Evolutionary conservation across 2,329 filamentous ascomycete genomes (phyloP), one percentile per base, ranked within the genome.

Genomic region (Hymenoscyphus fructigenus): DNA sequence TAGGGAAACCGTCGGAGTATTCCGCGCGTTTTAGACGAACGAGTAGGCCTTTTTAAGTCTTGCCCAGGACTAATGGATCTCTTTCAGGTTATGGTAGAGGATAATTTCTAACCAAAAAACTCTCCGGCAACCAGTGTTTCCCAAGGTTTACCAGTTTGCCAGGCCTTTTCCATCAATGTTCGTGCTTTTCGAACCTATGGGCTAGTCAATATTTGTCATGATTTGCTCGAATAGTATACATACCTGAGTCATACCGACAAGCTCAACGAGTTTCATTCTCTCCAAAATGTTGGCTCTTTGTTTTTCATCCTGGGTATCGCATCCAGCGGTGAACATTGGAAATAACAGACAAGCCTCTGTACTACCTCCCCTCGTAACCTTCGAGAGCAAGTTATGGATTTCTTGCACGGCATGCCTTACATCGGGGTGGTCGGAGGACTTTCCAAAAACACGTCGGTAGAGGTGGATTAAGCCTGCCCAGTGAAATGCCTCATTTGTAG

Each of bases 241-340:
- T 44, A 44, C 34, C 23, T 44, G 32, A n/a, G 32, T 65, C 53
- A 62, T 61, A 14, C 59, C 55, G 57, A 59, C 34, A 26, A 20
- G 5, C 15, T 61, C 34, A 28, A 63, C 65, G 64, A 6, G 47
- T 59, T 34, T 61, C 73, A 95, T 81, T 58, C 91, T 81, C 69
- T 86, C 84, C 71, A 91, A 79, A 44, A 94, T 85, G 71, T 85
- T 82, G 28, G 79, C 78, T 59, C 87, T 81, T 70, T 89, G 84
- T 2, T 76, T 77, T 38, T 79, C 72, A 59, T 87, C 83, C 63
- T 79, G 79, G 0, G 88, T 86, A 75, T 95, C 90, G 69, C 91
- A 93, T 0, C 91, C 92, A 0, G 91, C 91, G 0, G 90, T 91
- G 76, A 95, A 95, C 78, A 95, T 87, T 0, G 92, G 91, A 69